phyloP scores from a whole-genome alignment of 2,329 filamentous ascomycete species.

The Colletotrichum musae region DNA sequence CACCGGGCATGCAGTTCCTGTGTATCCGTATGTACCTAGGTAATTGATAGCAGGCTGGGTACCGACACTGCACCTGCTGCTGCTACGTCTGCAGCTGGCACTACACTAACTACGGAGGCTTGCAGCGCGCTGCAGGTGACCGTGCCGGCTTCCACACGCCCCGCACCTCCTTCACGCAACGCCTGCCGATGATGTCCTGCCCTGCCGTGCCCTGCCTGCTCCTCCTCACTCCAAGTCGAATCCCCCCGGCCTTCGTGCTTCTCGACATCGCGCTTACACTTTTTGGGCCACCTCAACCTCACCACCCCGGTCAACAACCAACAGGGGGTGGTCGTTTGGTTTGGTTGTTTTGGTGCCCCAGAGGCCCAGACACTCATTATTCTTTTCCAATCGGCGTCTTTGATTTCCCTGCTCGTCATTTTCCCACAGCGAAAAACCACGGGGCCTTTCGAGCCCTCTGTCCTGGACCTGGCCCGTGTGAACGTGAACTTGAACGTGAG shows the following conservation, averaged over 20 bases:
- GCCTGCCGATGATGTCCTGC: constrained; percentile 2
- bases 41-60: background rate
- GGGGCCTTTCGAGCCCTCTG: constrained; percentile 26
- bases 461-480: constrained; percentile 4
- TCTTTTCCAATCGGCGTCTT: constrained; percentile 21
- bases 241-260: background rate
- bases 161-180: constrained; percentile 15
- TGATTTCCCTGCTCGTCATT: constrained; percentile 37
- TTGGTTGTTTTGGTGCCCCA: constrained; percentile 34
- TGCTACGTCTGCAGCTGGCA: constrained; percentile 15
- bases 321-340: constrained; percentile 33
- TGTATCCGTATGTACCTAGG: too few species aligned
- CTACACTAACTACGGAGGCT: constrained; percentile 23
- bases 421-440: constrained; percentile 25
- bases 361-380: constrained; percentile 18
- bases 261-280: constrained; percentile 1
- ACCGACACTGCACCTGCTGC: too few species aligned
- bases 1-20: background rate
- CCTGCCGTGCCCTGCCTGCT: background rate
- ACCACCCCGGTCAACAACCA: constrained; percentile 26
- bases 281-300: constrained; percentile 27
- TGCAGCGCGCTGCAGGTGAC: constrained; percentile 37
- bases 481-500: background rate
- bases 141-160: constrained; percentile 30
- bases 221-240: background rate